Conservation (phyloP, 2,329 filamentous ascomycete genomes). For the Fusarium papillatum region DNA sequence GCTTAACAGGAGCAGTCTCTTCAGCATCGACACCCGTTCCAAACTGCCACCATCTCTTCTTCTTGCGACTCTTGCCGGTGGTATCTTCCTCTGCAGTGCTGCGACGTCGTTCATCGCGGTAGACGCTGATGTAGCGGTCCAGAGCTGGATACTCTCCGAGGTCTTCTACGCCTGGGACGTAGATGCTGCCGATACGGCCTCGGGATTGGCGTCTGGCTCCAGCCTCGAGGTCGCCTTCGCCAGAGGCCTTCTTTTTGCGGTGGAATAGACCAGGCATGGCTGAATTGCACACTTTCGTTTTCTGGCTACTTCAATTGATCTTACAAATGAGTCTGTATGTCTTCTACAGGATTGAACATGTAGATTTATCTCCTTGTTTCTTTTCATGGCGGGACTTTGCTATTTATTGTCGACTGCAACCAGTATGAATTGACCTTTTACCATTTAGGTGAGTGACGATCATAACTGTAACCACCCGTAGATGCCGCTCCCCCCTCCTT, state of each 20-base stretch:
- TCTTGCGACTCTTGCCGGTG: constrained; percentile 22
- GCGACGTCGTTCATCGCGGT: constrained; percentile 31
- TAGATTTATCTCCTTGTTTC: not conserved
- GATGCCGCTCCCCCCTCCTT: not conserved
- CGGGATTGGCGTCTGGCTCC: constrained; percentile 19
- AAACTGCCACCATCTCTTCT: constrained; percentile 33
- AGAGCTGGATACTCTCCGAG: constrained; percentile 29
- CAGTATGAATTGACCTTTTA: not conserved
- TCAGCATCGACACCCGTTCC: constrained; percentile 7
- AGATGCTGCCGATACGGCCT: constrained; percentile 12
- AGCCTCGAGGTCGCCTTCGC: constrained; percentile 21
- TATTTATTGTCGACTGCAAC: constrained; percentile 19
- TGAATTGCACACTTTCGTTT: not conserved
- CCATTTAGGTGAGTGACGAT: not conserved
- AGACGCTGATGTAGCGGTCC: constrained; percentile 31
- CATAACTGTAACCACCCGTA: constrained; percentile 3
- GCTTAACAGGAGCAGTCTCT: not conserved
- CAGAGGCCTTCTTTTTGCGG: constrained; percentile 20
- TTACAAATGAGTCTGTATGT: not conserved
- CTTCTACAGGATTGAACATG: not conserved
- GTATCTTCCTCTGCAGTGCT: constrained; percentile 11
- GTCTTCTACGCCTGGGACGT: constrained; percentile 2
- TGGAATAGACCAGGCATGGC: constrained; percentile 28
- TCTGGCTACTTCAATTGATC: not conserved
- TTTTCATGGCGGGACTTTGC: not conserved